These are phyloP conservation scores for Penstemon barbatus DNA, from an alignment of 257 asterid genomes.

Conservation along the genomic window DNA sequence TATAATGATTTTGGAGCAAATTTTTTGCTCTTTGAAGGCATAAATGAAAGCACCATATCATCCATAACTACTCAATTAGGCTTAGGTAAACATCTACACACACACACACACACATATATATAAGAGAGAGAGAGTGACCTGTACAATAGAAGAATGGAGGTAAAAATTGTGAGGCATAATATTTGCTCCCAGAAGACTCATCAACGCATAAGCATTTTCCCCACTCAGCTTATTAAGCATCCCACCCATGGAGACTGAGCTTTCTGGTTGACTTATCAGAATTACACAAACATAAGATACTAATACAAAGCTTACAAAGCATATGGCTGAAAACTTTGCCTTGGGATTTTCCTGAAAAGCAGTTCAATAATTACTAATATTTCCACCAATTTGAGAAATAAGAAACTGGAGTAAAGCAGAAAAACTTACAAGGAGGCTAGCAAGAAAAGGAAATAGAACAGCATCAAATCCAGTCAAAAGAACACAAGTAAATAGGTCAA, in stretches of 20 bases:
- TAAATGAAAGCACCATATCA: neutral
- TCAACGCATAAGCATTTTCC: conserved; percentile 79
- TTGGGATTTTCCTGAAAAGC: conserved; percentile 61
- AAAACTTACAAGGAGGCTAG: conserved; percentile 60
- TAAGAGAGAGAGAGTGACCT: conserved; percentile 49
- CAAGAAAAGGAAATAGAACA: conserved; percentile 67
- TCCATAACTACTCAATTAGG: neutral
- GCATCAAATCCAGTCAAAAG: conserved; percentile 76
- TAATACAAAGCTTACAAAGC: conserved; percentile 57
- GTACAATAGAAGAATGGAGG: conserved; percentile 90
- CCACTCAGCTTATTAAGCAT: conserved; percentile 65
- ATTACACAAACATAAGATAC: conserved; percentile 67
- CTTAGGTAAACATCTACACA: neutral
- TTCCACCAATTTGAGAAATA: conserved; percentile 21
- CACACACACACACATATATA: no score
- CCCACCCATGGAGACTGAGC: conserved; percentile 58
- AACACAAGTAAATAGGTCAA: conserved; percentile 73
- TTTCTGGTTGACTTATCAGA: conserved; percentile 59
- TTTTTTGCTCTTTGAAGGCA: neutral
- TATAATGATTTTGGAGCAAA: neutral
- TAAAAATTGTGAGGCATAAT: conserved; percentile 94
- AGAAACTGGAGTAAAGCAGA: conserved; percentile 12
- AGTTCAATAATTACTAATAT: neutral
- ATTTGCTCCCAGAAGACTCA: conserved; percentile 95
- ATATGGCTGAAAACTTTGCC: conserved; percentile 58